Base-by-base conservation (phyloP, 495 filamentous ascomycete genomes). In the Aspergillus bertholletiae region DNA sequence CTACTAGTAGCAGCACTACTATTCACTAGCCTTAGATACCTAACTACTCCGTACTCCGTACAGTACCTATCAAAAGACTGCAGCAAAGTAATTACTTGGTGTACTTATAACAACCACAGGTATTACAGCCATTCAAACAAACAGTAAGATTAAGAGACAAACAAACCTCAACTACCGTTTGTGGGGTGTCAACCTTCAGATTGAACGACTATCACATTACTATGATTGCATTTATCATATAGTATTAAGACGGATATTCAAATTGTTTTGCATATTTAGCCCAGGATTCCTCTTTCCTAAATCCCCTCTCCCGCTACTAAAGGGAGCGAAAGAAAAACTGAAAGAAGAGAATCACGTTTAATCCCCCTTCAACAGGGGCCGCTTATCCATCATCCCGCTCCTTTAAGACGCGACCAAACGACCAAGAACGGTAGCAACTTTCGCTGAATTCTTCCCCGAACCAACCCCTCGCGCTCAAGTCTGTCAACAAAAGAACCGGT, bases 311-410 rank as follows among this genome's bases (percentile, higher is more conserved):
- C 34, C 17, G 15, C 34, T 37, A 11, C 34, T 43, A 1, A 15
- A 22, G 20, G 20, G 7, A 22, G 15, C n/a, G 18, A 40, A 20
- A 18, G 37, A n/a, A 22, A 43, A 22, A 3, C 7, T 12, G 20
- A 43, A 43, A 8, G n/a, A n/a, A 43, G 8, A 18, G 3, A 43
- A 43, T 2, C 17, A 8, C 18, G 21, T 43, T 43, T 43, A 22
- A 17, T 43, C 20, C 46, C 27, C 46, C 46, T 49, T 28, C 46
- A 35, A 49, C 46, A 49, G 46, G 46, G 46, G 46, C 8, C n/a
- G 5, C 23, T 22, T 49, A 34, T 23, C 28, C 28, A 22, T 18
- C 46, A 17, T 49, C 28, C 46, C 28, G 46, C 46, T 37, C 28
- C 28, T 22, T 49, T 22, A 49, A 49, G 46, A 49, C 46, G 45